Evolutionary conservation across 345 rosid species (phyloP).

Genomic region (Ceriops tagal): DNA sequence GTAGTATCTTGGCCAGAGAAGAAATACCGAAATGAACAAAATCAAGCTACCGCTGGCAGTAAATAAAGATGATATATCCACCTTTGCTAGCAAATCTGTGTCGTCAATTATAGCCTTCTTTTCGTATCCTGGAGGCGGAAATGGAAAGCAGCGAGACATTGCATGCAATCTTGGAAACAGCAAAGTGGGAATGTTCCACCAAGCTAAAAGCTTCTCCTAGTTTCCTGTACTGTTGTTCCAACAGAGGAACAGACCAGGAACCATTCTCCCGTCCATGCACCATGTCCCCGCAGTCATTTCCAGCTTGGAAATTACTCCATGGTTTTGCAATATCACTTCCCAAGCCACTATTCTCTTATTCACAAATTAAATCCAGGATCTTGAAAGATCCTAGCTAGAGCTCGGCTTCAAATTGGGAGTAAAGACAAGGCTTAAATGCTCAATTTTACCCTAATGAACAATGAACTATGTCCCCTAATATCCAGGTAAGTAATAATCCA

Average conservation of each 20-base stretch:
- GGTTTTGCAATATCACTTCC: conserved; percentile 23
- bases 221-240: conserved; percentile 46
- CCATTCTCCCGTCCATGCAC: conserved; percentile 60
- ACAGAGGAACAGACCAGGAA: conserved; percentile 47
- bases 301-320: conserved; percentile 38
- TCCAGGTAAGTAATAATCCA: conserved; percentile 10
- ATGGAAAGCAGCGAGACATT: conserved; percentile 99
- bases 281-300: conserved; percentile 50
- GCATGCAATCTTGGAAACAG: conserved; percentile 31
- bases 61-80: conserved; percentile 16
- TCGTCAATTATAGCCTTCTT: conserved; percentile 62
- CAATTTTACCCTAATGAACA: conserved; percentile 4
- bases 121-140: conserved; percentile 97
- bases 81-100: conserved; percentile 65
- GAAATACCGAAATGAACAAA: not conserved
- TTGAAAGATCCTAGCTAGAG: not conserved
- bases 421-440: conserved; percentile 14
- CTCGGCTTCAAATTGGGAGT: not conserved
- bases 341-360: conserved; percentile 18
- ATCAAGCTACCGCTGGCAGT: conserved; percentile 5
- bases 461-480: conserved; percentile 17
- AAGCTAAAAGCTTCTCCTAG: conserved; percentile 30
- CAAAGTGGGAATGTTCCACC: conserved; percentile 34
- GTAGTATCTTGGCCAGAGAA: not conserved
- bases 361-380: not conserved